phyloP scores from a whole-genome alignment of 371 early-diverging fungal species.

The Apophysomyces variabilis region DNA sequence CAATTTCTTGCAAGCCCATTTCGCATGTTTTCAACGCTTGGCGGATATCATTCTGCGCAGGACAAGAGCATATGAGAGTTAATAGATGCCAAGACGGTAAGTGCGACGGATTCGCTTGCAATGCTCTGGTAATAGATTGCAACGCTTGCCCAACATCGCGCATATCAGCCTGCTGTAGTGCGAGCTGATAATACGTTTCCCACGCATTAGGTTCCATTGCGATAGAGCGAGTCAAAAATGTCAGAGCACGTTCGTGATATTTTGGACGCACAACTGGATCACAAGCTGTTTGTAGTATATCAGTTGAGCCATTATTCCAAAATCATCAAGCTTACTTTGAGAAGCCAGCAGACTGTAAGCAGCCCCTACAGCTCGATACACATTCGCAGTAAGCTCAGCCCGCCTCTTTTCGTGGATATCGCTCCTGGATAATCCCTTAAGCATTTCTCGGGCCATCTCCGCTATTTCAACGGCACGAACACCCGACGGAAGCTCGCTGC shows the following conservation, averaged over 20 bases:
- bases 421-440: constrained; percentile 30
- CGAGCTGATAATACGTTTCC: constrained; percentile 78
- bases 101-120: constrained; percentile 64
- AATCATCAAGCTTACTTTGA: constrained; percentile 50
- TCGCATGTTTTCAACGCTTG: constrained; percentile 78
- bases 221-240: constrained; percentile 61
- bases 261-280: constrained; percentile 70
- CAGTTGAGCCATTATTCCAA: not conserved
- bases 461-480: constrained; percentile 56
- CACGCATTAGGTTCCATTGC: constrained; percentile 49
- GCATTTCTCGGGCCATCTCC: constrained; percentile 39
- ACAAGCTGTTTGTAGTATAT: constrained; percentile 41
- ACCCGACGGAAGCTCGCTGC: constrained; percentile 49
- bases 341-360: constrained; percentile 67
- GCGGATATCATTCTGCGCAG: constrained; percentile 34
- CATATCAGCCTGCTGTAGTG: constrained; percentile 80
- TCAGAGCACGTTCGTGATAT: constrained; percentile 69
- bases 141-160: constrained; percentile 80
- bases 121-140: constrained; percentile 59
- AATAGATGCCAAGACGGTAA: constrained; percentile 89
- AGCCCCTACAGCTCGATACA: constrained; percentile 62
- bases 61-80: constrained; percentile 75
- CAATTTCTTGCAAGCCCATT: constrained; percentile 59
- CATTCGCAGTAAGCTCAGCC: constrained; percentile 32
- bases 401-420: constrained; percentile 11